Conservation (phyloP, 2,329 filamentous ascomycete genomes). For the Botryosphaeria dothidea region DNA sequence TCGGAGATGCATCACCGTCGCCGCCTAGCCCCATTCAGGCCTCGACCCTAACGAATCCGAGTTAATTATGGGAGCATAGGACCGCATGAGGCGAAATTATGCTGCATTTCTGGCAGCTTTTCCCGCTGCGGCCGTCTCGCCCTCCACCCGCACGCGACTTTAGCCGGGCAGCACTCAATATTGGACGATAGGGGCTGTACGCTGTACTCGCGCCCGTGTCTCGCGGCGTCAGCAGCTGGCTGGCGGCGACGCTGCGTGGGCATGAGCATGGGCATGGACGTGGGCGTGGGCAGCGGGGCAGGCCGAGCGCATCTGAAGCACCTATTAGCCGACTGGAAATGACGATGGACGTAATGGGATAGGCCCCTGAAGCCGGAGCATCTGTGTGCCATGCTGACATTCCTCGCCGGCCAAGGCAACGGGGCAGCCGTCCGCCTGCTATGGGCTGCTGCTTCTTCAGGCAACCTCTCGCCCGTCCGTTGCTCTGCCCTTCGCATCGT, state of each 20-base stretch:
- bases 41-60: not conserved
- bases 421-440: constrained; percentile 1
- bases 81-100: not conserved
- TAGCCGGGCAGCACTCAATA: not conserved
- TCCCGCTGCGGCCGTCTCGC: not conserved
- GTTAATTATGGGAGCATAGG: not conserved
- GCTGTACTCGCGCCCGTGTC: not conserved
- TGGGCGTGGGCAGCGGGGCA: not conserved
- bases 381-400: constrained; percentile 16
- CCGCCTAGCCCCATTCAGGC: not conserved
- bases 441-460: not conserved
- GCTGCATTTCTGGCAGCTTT: too few relatives aligned
- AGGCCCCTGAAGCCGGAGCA: constrained; percentile 17
- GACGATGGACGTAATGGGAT: constrained; percentile 16
- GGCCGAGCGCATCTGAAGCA: constrained; percentile 10
- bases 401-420: constrained; percentile 5
- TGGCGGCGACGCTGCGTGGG: not conserved
- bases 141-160: not conserved
- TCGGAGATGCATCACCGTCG: constrained; percentile 4
- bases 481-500: not conserved
- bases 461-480: not conserved
- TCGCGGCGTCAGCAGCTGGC: not conserved
- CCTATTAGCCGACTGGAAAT: constrained; percentile 17
- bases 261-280: constrained; percentile 1
- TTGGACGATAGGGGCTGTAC: constrained; percentile 9